phyloP scores from a whole-genome alignment of 768 basidiomycete genomes.

The Lentinula raphanica region DNA sequence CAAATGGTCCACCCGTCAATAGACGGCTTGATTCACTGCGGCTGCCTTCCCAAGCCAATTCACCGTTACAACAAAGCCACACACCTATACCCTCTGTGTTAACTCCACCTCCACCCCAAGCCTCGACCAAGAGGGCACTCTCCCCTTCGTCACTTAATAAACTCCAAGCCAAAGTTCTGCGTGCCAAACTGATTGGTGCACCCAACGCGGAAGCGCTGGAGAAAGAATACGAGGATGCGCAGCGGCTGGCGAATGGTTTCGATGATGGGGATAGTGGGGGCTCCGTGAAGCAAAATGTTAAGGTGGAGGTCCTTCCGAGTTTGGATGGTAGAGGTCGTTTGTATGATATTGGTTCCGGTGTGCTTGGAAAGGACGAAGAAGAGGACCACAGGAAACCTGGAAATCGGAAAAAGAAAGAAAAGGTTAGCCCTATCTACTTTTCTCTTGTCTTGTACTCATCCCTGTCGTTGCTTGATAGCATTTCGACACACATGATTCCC shows the following conservation, averaged over 20 bases:
- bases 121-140: slow-evolving; percentile 39
- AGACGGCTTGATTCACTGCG: slow-evolving; percentile 58
- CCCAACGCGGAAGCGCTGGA: slow-evolving; percentile 75
- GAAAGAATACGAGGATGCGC: slow-evolving; percentile 76
- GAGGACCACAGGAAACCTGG: slow-evolving; percentile 64
- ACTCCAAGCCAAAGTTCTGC: slow-evolving; percentile 87
- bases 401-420: slow-evolving; percentile 76
- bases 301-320: slow-evolving; percentile 84
- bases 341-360: slow-evolving; percentile 86
- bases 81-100: slow-evolving; percentile 92
- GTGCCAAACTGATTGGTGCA: slow-evolving; percentile 83
- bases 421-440: slow-evolving; percentile 30
- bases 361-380: slow-evolving; percentile 53
- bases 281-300: slow-evolving; percentile 26
- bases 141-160: slow-evolving; percentile 84
- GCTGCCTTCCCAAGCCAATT: slow-evolving; percentile 52
- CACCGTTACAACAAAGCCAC: slow-evolving; percentile 54
- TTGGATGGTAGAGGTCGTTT: slow-evolving; percentile 77
- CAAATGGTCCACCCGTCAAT: slow-evolving; percentile 33
- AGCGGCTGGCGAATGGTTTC: slow-evolving; percentile 42
- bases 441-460: slow-evolving; percentile 1
- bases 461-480: slow-evolving; percentile 25
- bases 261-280: slow-evolving; percentile 28
- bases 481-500: slow-evolving; percentile 84
- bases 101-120: slow-evolving; percentile 55